A percentile compares a stretch with the other conserved stretches of the same genome.
phyloP scores from a whole-genome alignment of 345 rosid genomes.

The Diplotaxis tenuifolia region DNA sequence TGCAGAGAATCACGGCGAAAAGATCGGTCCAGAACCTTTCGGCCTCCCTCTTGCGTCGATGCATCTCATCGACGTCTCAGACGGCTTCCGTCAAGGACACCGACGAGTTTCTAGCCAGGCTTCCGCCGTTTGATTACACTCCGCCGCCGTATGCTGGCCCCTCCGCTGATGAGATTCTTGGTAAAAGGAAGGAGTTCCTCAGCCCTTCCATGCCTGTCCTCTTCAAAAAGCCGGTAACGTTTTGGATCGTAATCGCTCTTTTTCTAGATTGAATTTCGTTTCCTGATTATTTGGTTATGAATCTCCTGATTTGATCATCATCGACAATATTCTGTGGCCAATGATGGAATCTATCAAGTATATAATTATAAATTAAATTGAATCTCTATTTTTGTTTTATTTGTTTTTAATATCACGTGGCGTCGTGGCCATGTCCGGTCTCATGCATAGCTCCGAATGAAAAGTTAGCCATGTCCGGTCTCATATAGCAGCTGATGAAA shows the following conservation, averaged over 20 bases:
- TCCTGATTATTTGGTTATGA: background rate
- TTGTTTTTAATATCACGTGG: background rate
- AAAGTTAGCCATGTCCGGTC: background rate
- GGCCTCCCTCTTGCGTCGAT: constrained; percentile 37
- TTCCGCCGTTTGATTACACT: constrained; percentile 81
- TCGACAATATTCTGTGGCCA: background rate
- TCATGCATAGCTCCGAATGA: background rate
- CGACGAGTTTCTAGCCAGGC: constrained; percentile 43
- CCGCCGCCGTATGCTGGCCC: constrained; percentile 92
- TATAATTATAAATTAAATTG: background rate
- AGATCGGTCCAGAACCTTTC: constrained; percentile 40
- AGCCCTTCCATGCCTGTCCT: constrained; percentile 71
- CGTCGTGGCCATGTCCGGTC: background rate
- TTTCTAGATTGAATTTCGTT: background rate
- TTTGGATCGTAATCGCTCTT: background rate
- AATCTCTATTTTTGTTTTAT: background rate
- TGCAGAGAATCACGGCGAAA: constrained; percentile 51
- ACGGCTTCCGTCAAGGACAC: constrained; percentile 33
- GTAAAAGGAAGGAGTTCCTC: constrained; percentile 69
- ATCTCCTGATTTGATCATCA: background rate
- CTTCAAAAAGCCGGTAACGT: constrained; percentile 69
- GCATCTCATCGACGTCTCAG: constrained; percentile 46
- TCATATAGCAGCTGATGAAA: too few species aligned
- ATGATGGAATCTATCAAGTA: background rate
- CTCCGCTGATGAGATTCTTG: constrained; percentile 59